A percentile compares a stretch with the other conserved stretches of the same genome.
phyloP scores from a whole-genome alignment of 169 alveolate genomes.

The Toxoplasma gondii region DNA sequence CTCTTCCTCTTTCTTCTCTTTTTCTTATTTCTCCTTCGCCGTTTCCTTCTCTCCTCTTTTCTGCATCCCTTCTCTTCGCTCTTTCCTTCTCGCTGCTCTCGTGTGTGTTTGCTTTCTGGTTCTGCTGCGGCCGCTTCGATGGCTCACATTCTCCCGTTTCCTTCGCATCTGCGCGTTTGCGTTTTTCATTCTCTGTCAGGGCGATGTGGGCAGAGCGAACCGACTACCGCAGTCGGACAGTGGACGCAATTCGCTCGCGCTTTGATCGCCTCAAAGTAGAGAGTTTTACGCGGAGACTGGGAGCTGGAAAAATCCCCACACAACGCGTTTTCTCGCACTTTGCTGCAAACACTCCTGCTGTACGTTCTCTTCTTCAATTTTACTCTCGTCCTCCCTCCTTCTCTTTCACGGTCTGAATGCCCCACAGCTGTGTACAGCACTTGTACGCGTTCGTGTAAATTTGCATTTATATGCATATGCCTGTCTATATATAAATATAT shows the following conservation, averaged over 20 bases:
- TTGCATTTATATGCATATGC: too few species aligned
- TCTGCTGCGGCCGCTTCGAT: not conserved
- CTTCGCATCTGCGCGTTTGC: not conserved
- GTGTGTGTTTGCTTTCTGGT: not conserved
- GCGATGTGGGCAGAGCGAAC: not conserved
- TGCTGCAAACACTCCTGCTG: too few species aligned
- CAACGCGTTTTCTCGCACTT: not conserved
- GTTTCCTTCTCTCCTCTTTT: not conserved
- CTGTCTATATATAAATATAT: too few species aligned
- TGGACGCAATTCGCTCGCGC: constrained; percentile 19
- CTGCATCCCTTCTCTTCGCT: not conserved
- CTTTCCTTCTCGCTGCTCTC: not conserved
- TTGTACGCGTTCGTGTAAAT: too few species aligned
- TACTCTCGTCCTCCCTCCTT: not conserved
- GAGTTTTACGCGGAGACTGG: not conserved
- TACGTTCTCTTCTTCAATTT: not conserved
- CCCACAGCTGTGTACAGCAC: too few species aligned
- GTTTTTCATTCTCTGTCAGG: not conserved
- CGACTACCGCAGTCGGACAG: not conserved
- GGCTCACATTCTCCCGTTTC: too few species aligned
- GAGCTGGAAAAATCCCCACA: not conserved
- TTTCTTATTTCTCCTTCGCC: not conserved
- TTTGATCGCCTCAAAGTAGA: constrained; percentile 13
- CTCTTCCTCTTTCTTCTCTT: not conserved
- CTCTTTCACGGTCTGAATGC: too few species aligned